Conservation (phyloP, 345 rosid genomes). For the Citrus maxima region DNA sequence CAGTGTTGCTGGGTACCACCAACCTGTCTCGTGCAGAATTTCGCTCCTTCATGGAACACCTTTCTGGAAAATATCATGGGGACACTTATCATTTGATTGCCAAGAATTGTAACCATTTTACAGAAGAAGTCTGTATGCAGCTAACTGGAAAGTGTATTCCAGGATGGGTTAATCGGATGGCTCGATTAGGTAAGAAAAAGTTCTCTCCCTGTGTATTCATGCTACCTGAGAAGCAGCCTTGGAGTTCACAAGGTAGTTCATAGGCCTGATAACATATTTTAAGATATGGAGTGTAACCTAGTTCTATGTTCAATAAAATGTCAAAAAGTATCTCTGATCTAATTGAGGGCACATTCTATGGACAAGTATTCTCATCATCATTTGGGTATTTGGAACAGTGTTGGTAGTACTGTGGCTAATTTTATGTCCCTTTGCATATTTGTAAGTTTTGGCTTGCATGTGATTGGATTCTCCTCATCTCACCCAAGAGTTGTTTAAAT, state of each 20-base stretch:
- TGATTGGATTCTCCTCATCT: constrained; percentile 10
- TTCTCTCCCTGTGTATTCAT: neutral
- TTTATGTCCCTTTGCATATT: neutral
- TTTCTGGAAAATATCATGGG: constrained; percentile 75
- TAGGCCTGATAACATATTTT: neutral
- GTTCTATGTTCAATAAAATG: neutral
- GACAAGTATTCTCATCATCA: neutral
- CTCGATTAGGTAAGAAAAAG: constrained; percentile 63
- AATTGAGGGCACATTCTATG: neutral
- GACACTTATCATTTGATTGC: constrained; percentile 93
- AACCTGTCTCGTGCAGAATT: constrained; percentile 71
- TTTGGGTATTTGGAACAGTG: neutral
- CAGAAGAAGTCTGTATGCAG: constrained; percentile 66
- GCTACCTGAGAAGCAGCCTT: constrained; percentile 3
- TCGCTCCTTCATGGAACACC: constrained; percentile 70
- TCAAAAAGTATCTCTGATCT: neutral
- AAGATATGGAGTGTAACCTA: neutral
- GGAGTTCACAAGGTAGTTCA: neutral
- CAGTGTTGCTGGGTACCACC: constrained; percentile 66
- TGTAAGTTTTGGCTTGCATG: constrained; percentile 2
- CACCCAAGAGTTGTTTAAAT: constrained; percentile 19
- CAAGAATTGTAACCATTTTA: constrained; percentile 97
- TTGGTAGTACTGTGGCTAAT: neutral
- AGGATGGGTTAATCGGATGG: constrained; percentile 94
- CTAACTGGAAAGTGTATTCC: constrained; percentile 87